Base-by-base conservation (phyloP, 1,139 yeast species). In the Lodderomyces metapsilosis region DNA sequence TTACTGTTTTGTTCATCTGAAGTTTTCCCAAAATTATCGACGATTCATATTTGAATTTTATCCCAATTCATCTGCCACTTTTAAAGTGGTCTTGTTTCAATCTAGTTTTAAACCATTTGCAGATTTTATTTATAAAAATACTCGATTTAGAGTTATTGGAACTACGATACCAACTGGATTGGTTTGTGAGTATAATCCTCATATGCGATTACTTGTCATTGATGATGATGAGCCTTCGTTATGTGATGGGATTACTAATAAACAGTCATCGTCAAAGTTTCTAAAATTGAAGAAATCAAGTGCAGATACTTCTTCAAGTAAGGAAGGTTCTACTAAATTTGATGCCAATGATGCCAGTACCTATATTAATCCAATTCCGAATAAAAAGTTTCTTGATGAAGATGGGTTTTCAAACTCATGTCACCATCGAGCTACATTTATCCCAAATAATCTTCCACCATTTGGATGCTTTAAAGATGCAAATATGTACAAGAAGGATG, bases 91-190 rank as follows among this genome's bases (percentile, higher is more conserved):
- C 6, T 48, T 62, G 42, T 71, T 69, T 44, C 68, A 67, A 51
- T 64, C 68, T 52, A 64, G 64, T 40, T 61, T 54, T 45, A 58
- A 62, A 40, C 73, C 76, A 2, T 68, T 66, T 51, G 58, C 73
- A 10, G 78, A 72, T 49, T 72, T 72, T 49, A 53, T 41, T 24
- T 71, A 67, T 46, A 60, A 62, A 35, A 50, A 50, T 24, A 71
- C 76, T 2, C 51, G 75, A 20, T 72, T 72, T 47, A 53, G 78
- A 39, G 54, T 70, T 2, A 43, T 66, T 18, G 77, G 78, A 2
- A 63, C 74, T 1, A 53, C 72, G 4, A 50, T 68, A 3, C 43
- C 62, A 1, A 57, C 58, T 43, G 65, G 67, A 1, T 59, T 66
- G 45, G 52, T 64, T 12, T 46, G 59, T 36, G 54, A 50, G 20